Evolutionary conservation across 495 filamentous ascomycete species (phyloP).

Genomic region (Tirmania nivea): DNA sequence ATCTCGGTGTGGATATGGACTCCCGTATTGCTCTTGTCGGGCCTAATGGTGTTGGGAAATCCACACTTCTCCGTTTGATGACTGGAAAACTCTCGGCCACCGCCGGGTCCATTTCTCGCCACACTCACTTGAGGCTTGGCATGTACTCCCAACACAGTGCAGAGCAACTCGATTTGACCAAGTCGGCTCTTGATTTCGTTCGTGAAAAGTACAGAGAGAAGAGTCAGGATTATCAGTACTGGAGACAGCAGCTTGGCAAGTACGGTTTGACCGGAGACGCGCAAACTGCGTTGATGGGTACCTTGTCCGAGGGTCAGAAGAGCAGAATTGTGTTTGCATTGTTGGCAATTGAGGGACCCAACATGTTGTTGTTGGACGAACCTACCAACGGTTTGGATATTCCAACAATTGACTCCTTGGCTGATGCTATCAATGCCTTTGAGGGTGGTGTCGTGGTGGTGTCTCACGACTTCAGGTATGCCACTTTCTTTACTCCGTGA

Average conservation of each 20-base stretch:
- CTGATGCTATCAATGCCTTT: constrained; percentile 92
- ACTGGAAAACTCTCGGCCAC: constrained; percentile 86
- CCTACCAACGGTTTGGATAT: constrained; percentile 99
- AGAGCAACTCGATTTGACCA: constrained; percentile 94
- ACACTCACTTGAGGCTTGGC: constrained; percentile 95
- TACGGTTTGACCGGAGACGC: constrained; percentile 82
- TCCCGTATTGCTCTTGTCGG: constrained; percentile 90
- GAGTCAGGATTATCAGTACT: constrained; percentile 97
- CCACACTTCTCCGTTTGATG: constrained; percentile 93
- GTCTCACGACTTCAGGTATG: constrained; percentile 91
- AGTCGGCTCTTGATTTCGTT: constrained; percentile 92
- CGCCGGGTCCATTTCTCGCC: constrained; percentile 55
- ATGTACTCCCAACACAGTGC: constrained; percentile 96
- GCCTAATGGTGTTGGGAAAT: constrained; percentile 98
- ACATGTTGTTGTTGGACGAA: constrained; percentile 96
- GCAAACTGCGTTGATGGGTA: constrained; percentile 95
- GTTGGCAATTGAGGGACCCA: constrained; percentile 84
- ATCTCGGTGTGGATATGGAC: constrained; percentile 99
- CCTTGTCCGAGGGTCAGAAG: constrained; percentile 92
- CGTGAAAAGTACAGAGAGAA: constrained; percentile 79
- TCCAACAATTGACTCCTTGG: constrained; percentile 90
- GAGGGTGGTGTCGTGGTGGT: constrained; percentile 94
- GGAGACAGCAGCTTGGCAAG: constrained; percentile 86
- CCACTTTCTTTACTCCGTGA: background rate
- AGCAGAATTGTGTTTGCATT: constrained; percentile 93